Conservation (phyloP, 805 yeast genomes). For the Pichia scutulata region DNA sequence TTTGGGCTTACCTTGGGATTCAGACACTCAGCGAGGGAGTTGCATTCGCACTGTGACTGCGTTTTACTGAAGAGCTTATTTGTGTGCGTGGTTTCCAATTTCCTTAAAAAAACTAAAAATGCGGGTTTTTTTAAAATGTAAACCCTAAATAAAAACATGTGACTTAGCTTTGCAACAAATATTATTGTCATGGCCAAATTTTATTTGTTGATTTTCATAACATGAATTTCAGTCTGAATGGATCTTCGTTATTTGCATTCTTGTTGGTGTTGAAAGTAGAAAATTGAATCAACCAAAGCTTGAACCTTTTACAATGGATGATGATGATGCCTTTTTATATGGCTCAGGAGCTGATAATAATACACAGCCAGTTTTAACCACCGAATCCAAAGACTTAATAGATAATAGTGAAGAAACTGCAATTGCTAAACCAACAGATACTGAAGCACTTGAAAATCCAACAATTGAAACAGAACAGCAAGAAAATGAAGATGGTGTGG, state of each 20-base stretch:
- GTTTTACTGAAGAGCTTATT: background rate
- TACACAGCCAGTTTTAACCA: background rate
- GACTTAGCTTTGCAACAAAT: background rate
- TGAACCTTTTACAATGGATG: slow-evolving; percentile 33
- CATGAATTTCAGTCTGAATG: background rate
- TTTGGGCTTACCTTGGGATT: background rate
- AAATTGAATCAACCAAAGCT: too few relatives aligned
- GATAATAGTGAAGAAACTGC: background rate
- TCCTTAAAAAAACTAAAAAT: too few relatives aligned
- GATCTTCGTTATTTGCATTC: background rate
- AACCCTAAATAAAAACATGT: background rate
- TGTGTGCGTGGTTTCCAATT: background rate
- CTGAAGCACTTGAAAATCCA: background rate
- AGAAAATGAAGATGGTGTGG: slow-evolving; percentile 14
- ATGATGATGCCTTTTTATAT: slow-evolving; percentile 63
- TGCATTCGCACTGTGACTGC: background rate
- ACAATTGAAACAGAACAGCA: background rate
- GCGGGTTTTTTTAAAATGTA: too few relatives aligned
- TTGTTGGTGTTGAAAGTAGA: background rate
- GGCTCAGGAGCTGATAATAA: slow-evolving; percentile 41
- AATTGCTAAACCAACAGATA: background rate
- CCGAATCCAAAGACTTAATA: background rate
- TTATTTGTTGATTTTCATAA: background rate
- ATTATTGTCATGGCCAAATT: background rate
- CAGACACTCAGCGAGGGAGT: background rate